These are phyloP conservation scores for Phytophthora nicotianae DNA, from an alignment of 352 stramenopile species.

Conservation along the genomic window DNA sequence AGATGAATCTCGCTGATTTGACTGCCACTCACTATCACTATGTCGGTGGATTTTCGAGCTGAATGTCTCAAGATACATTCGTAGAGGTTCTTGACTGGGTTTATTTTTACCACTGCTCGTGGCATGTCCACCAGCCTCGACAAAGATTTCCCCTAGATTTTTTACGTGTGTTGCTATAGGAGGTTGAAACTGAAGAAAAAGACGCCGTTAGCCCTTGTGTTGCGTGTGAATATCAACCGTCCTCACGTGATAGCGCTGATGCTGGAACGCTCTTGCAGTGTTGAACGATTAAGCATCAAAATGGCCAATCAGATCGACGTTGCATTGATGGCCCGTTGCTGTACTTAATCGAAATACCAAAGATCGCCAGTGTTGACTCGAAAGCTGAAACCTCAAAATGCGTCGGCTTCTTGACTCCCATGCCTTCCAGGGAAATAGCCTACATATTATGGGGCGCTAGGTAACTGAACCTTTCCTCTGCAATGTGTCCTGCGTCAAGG, in stretches of 20 bases:
- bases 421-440: no score
- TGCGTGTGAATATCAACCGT: neutral
- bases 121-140: neutral
- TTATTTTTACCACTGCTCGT: neutral
- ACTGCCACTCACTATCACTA: neutral
- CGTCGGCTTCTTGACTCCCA: no score
- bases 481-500: neutral
- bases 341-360: slow-evolving; percentile 2
- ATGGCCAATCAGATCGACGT: slow-evolving; percentile 1
- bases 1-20: neutral
- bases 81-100: slow-evolving; percentile 13
- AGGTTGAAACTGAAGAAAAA: slow-evolving; percentile 11
- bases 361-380: neutral
- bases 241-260: neutral
- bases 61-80: slow-evolving; percentile 14
- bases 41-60: slow-evolving; percentile 14
- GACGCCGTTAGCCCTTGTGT: neutral
- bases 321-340: neutral
- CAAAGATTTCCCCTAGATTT: neutral
- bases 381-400: neutral
- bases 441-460: no score
- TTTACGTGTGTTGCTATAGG: neutral
- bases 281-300: slow-evolving; percentile 3
- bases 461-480: no score
- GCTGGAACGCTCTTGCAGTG: neutral